These are phyloP conservation scores for Cladorrhinum sp. DNA, from an alignment of 2,329 filamentous ascomycete genomes.

Conservation along the genomic window DNA sequence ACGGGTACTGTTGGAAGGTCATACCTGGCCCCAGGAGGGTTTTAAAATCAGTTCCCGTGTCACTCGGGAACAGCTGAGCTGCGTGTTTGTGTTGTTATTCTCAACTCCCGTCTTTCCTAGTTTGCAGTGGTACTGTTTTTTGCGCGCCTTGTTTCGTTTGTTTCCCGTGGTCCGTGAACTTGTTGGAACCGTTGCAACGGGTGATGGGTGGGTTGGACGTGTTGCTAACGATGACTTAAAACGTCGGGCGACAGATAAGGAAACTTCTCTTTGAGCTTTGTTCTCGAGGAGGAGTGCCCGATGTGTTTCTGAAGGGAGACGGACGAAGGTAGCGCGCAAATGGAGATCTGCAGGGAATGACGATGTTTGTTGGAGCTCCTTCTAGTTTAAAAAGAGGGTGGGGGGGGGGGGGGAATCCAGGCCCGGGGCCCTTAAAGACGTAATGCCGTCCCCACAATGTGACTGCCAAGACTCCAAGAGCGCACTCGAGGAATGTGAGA, in stretches of 20 bases:
- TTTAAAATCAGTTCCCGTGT: neutral
- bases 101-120: neutral
- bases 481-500: neutral
- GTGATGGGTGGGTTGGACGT: neutral
- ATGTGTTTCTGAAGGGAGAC: conserved; percentile 12
- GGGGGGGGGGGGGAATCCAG: conserved; percentile 12
- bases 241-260: too few relatives aligned
- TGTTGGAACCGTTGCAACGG: neutral
- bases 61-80: conserved; percentile 2
- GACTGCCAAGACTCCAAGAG: conserved; percentile 11
- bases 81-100: neutral
- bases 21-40: conserved; percentile 19
- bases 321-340: conserved; percentile 8
- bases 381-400: conserved; percentile 18
- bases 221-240: neutral
- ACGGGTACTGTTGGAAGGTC: conserved; percentile 4
- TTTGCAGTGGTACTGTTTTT: conserved; percentile 5
- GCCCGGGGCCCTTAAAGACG: conserved; percentile 16
- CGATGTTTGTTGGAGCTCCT: conserved; percentile 18
- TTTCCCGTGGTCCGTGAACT: neutral
- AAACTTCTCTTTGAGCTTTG: conserved; percentile 6
- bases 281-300: conserved; percentile 9
- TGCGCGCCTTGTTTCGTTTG: neutral
- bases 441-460: conserved; percentile 17
- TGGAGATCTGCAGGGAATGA: conserved; percentile 28